A percentile compares a stretch with the other conserved stretches of the same genome.
These are phyloP conservation scores for Suhomyces sp. DNA, from an alignment of 805 yeast genomes.

Conservation along the genomic window DNA sequence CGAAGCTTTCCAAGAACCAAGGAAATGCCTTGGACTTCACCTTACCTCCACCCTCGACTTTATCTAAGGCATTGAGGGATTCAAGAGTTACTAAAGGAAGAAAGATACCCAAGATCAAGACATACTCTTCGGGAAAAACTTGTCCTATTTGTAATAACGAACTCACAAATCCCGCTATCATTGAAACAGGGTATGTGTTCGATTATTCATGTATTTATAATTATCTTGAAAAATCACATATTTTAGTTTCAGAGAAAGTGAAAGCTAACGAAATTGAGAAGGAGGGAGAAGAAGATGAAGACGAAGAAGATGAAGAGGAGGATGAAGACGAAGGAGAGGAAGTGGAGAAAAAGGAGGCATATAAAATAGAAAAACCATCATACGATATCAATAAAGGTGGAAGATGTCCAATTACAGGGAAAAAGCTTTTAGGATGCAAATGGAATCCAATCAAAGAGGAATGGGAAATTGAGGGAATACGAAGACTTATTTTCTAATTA, in stretches of 20 bases:
- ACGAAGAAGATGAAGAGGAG: constrained; percentile 10
- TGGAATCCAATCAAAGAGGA: constrained; percentile 55
- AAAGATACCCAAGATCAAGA: constrained; percentile 9
- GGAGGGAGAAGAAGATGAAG: constrained; percentile 16
- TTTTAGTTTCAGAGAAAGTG: constrained; percentile 23
- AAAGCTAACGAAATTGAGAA: constrained; percentile 18
- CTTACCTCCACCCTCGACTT: constrained; percentile 47
- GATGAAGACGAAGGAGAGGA: constrained; percentile 11
- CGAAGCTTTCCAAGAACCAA: constrained; percentile 51
- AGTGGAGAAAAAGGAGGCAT: constrained; percentile 1
- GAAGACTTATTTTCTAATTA: constrained; percentile 67
- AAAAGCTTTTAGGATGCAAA: constrained; percentile 66
- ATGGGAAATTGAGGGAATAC: constrained; percentile 74
- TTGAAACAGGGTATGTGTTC: constrained; percentile 89
- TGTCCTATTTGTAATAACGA: constrained; percentile 73
- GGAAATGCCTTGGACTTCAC: constrained; percentile 46
- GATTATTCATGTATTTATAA: constrained; percentile 84
- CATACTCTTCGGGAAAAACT: constrained; percentile 28
- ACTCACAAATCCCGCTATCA: constrained; percentile 76
- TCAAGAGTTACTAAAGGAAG: constrained; percentile 4
- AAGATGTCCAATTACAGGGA: constrained; percentile 82
- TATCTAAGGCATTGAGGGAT: constrained; percentile 16
- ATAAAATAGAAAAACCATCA: constrained; percentile 3
- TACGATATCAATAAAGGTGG: constrained; percentile 52
- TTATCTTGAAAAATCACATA: constrained; percentile 51